phyloP scores from a whole-genome alignment of 2,329 filamentous ascomycete species.

The Fusarium pseudonygamai region DNA sequence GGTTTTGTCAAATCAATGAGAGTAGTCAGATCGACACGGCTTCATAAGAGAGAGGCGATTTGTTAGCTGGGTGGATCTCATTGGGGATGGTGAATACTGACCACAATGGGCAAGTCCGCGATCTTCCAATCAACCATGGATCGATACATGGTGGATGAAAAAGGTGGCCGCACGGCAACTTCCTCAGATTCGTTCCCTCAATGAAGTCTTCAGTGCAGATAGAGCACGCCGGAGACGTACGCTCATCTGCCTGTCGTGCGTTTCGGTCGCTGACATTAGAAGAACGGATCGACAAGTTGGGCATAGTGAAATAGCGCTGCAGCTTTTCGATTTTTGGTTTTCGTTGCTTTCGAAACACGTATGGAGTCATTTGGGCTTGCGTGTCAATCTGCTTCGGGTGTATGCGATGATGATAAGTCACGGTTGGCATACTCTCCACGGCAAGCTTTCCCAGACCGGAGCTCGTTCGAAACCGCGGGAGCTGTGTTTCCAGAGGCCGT shows the following conservation, averaged over 20 bases:
- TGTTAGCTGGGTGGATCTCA: neutral
- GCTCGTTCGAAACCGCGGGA: neutral
- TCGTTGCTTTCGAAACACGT: neutral
- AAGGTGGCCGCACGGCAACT: constrained; percentile 21
- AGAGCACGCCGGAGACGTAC: neutral
- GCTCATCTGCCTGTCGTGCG: neutral
- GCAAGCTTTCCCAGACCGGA: neutral
- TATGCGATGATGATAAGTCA: neutral
- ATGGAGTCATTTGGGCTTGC: neutral
- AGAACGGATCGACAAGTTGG: neutral
- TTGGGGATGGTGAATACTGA: neutral
- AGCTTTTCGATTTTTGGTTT: neutral
- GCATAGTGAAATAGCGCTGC: neutral
- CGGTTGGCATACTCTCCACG: constrained; percentile 16
- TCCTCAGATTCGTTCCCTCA: neutral
- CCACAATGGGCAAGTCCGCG: constrained; percentile 34
- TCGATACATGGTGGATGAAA: constrained; percentile 36
- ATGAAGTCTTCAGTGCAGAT: constrained; percentile 27
- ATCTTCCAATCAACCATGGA: constrained; percentile 25
- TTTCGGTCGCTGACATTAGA: rapidly evolving
- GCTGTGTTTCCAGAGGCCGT: neutral
- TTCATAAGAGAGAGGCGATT: neutral
- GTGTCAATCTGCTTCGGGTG: neutral
- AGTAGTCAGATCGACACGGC: constrained; percentile 5
- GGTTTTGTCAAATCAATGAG: neutral